Base-by-base conservation (phyloP, 305 asterid genomes). In the Fraxinus nigra region DNA sequence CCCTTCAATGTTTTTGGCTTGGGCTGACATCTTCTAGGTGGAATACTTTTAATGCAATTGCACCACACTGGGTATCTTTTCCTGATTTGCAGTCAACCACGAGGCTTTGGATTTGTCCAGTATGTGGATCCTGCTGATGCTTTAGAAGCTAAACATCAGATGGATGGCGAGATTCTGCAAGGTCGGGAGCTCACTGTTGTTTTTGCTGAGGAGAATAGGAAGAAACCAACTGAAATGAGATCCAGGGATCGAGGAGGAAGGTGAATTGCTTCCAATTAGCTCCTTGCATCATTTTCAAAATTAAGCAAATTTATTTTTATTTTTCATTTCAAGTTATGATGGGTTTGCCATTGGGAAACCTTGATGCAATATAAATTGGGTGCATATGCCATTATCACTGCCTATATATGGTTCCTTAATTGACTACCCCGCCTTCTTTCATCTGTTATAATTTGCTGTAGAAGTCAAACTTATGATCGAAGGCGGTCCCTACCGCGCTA, bases 61-160 rank as follows among this genome's bases (percentile, higher is more conserved):
- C 24, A 5, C 61, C 67, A 38, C 16, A 20, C 81, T 82, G 77
- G 76, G 22, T 6, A 2, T 80, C 20, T 79, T 2, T 84, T 78
- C 35, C 82, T 22, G 0, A 34, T 3, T 48, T 84, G 80, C 89
- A 95, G 99, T 59, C 93, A 95, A 56, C 96, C 97, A 1, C 88
- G 97, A 43, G 99, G 99, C 75, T 95, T 95, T 88, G 98, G 99
- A 67, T 95, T 95, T 86, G 97, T 95, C 81, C 99, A 95, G 79
- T 95, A 88, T 82, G 92, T 95, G 61, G 99, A 95, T 63, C 97
- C 99, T 32, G 95, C 92, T 77, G 98, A 94, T 89, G 99, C 99
- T 80, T 96, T 92, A 4, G 99, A 95, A 48, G 97, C 98, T 28
- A 95, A 95, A 72, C 90, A 94, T 90, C 95, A 94, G 86, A 92